Base-by-base conservation (phyloP, 75 land plant genomes). In the Adiantum capillusveneris region DNA sequence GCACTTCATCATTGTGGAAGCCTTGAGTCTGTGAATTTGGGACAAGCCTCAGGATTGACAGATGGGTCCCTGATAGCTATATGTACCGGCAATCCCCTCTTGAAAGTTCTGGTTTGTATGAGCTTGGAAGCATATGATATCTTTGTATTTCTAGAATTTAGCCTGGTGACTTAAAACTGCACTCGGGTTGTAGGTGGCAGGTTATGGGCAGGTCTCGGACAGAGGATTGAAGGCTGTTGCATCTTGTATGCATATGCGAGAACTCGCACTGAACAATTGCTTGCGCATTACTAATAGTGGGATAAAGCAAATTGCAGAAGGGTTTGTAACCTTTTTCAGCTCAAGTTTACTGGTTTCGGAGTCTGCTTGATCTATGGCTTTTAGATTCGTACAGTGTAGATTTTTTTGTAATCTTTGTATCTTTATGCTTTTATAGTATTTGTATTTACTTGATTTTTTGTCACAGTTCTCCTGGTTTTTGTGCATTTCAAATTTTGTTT, bases 1-100 rank as follows among this genome's bases (percentile, higher is more conserved):
- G 58, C 72, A 11, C 60, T 69, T 29, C 58, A 65, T 24, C 72
- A 69, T 58, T 69, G 72, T 42, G 65, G 72, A 12, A 62, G 48
- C 18, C 22, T 69, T 30, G 72, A 62, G 48, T 43, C 57, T 20
- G 50, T 62, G 25, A 62, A 69, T 62, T 45, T 63, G 9, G 72
- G 72, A 24, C 72, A 69, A 56, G 65, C 64, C 28, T 28, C 57
- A 28, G 72, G 72, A 2, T 63, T 69, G n/a, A 69, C 65, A 26
- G 72, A 69, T 56, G 58, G 56, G 41, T 54, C 59, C 20, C 25
- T 69, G 50, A 26, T 45, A 6, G 59, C 57, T 42, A 39, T 69
- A 11, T 69, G 72, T 56, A 43, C 50, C 26, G 72, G 72, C 31
- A 69, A 69, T 49, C 58, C 48, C 6, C 25, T 17, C 16, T 48